Base-by-base conservation (phyloP, 345 rosid genomes). In the Arabis hirsuta region DNA sequence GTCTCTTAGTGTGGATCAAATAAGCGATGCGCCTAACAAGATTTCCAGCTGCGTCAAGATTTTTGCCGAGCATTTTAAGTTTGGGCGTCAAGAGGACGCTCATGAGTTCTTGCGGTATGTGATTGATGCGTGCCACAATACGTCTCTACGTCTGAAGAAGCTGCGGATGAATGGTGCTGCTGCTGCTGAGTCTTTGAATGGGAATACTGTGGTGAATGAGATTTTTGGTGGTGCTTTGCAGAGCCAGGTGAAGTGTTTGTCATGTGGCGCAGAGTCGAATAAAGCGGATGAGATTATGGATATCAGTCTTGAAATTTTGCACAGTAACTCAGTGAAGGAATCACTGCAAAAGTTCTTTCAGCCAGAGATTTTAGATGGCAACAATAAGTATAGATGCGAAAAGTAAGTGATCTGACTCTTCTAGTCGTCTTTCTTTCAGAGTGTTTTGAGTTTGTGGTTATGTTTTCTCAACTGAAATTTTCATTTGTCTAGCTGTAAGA, bases 211-310 rank as follows among this genome's bases (percentile, higher is more conserved):
- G 3, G 97, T 96, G 44, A 92, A 86, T 84, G 90, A 96, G 83
- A 96, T 96, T 24, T 96, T 92, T 19, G 98, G 99, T 0, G 99
- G 99, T 32, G 83, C 95, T 7, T 76, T 96, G 86, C 98, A 90
- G 87, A 96, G 98, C 62, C 99, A 92, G 83, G 91, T 96, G 13
- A 92, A 90, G 83, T 96, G 99, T 69, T 74, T 90, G 81, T 81
- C 91, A 2, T 96, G 99, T 46, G 86, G 92, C 68, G 78, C 76
- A 0, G 98, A 92, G 82, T 91, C 98, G 0, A 92, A 92, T 81
- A 96, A 92, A 80, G 84, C 92, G 2, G 99, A 96, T 78, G 98
- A 96, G 79, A 90, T 90, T 68, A 92, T 96, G 98, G 99, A 96
- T 84, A 84, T 96, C 45, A 92, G 95, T 78, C 90, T 96, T 62